phyloP scores from a whole-genome alignment of 495 filamentous ascomycete genomes.

The Daldinia concentrica region DNA sequence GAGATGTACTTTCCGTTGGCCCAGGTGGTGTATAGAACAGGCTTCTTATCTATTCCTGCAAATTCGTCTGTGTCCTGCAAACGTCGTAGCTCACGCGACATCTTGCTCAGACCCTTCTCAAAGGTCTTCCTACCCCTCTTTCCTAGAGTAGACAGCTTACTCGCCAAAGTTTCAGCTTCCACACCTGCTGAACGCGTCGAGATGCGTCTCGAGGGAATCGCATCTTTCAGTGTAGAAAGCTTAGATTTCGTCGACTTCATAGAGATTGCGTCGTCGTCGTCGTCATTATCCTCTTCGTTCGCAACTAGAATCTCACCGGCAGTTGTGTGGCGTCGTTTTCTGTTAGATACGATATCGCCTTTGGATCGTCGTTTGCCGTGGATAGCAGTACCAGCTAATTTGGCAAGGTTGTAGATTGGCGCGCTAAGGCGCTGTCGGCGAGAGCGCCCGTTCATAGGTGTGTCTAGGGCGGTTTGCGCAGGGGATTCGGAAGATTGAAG shows the following conservation, averaged over 20 bases:
- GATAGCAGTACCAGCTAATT: slow-evolving; percentile 57
- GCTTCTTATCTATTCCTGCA: slow-evolving; percentile 60
- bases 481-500: slow-evolving; percentile 6
- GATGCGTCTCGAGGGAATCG: slow-evolving; percentile 49
- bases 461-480: slow-evolving; percentile 15
- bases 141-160: slow-evolving; percentile 55
- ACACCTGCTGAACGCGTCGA: slow-evolving; percentile 56
- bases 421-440: slow-evolving; percentile 57
- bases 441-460: slow-evolving; percentile 47
- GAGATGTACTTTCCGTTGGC: slow-evolving; percentile 62
- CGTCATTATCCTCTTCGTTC: slow-evolving; percentile 24
- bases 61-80: slow-evolving; percentile 65
- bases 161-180: slow-evolving; percentile 56
- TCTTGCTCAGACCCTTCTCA: slow-evolving; percentile 49
- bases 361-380: slow-evolving; percentile 55
- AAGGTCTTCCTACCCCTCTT: slow-evolving; percentile 58
- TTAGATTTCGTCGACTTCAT: slow-evolving; percentile 44
- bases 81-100: slow-evolving; percentile 59
- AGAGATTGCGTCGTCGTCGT: slow-evolving; percentile 7
- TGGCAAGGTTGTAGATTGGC: slow-evolving; percentile 64
- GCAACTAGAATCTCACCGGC: slow-evolving; percentile 49
- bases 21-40: slow-evolving; percentile 61
- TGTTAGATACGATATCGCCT: slow-evolving; percentile 49
- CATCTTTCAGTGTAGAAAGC: slow-evolving; percentile 46
- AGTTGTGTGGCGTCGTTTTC: slow-evolving; percentile 51